Conservation (phyloP, 1,139 yeast genomes). For the Kodamaea arcana region DNA sequence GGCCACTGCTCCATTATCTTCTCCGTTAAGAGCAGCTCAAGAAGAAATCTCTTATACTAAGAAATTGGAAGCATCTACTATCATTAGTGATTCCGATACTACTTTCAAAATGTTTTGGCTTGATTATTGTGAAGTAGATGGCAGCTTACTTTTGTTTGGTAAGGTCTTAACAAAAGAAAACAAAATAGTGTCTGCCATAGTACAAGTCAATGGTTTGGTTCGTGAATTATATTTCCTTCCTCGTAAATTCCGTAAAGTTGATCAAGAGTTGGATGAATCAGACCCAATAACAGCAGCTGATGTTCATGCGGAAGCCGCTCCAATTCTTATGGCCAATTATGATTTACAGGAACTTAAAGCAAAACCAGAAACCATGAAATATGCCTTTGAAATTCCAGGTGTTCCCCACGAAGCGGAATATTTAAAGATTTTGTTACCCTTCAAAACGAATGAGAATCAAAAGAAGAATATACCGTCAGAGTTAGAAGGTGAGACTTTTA, state of each 20-base stretch:
- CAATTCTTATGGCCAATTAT: slow-evolving; percentile 56
- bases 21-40: slow-evolving; percentile 20
- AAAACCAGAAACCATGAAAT: slow-evolving; percentile 69
- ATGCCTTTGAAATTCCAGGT: slow-evolving; percentile 82
- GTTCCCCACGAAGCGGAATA: slow-evolving; percentile 82
- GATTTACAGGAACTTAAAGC: slow-evolving; percentile 63
- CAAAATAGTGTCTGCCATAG: slow-evolving; percentile 66
- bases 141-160: slow-evolving; percentile 75
- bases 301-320: slow-evolving; percentile 72
- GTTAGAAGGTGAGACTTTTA: slow-evolving; percentile 71
- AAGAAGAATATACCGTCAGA: slow-evolving; percentile 54
- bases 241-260: slow-evolving; percentile 31
- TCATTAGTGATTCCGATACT: slow-evolving; percentile 27
- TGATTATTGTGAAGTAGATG: slow-evolving; percentile 79
- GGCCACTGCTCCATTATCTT: slow-evolving; percentile 19
- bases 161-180: slow-evolving; percentile 62
- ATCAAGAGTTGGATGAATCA: slow-evolving; percentile 24
- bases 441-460: slow-evolving; percentile 51
- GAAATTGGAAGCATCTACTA: slow-evolving; percentile 43
- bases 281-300: slow-evolving; percentile 52
- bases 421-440: slow-evolving; percentile 74
- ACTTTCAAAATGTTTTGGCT: slow-evolving; percentile 80
- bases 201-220: slow-evolving; percentile 66
- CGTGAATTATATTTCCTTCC: slow-evolving; percentile 82
- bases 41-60: slow-evolving; percentile 27